Evolutionary conservation across 2,329 filamentous ascomycete genomes (phyloP), one percentile per base, ranked within the genome.

Genomic region (Penicillium crustosum): DNA sequence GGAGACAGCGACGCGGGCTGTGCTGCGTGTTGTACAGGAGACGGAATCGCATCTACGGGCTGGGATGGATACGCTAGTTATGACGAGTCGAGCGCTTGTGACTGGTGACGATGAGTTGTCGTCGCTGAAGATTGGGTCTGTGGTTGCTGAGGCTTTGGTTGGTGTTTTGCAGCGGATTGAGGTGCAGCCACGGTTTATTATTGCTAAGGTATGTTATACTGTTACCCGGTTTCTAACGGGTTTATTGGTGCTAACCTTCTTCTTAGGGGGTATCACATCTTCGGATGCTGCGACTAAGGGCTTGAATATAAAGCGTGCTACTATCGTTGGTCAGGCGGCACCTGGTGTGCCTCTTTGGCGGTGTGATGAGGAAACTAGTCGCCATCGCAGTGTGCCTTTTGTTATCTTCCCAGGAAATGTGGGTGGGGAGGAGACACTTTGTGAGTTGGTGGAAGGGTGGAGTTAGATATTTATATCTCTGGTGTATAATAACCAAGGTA

Each of bases 351-450:
- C 84, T 0, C 73, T 86, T 0, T 87, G 84, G 84, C 73, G 80
- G 48, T 86, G 83, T 56, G 78, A 83, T 49, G 83, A 86, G 66
- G 69, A 73, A 0, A 78, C 78, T 1, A 79, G 76, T 19, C 81
- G 82, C 49, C 82, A 79, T 71, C 73, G 74, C 0, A 80, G 80
- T 1, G 69, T 85, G 12, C 81, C 82, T 0, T 85, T 83, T 65
- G 79, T 85, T 2, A 82, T 85, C 0, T 85, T 86, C 52, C 83
- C 82, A 0, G 83, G 83, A 0, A 85, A 85, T 68, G 82, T 86
- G 2, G 83, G 82, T 1, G 74, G 71, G n/a, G 76, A 79, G 21
- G 69, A 75, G 38, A 80, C 80, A 1, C 65, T 83, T 36, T 75
- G 71, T 48, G 77, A 81, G 6, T 60, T 83, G 19, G 80, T 82